Percentiles rank a stretch among this genome's conserved stretches.
Evolutionary conservation across 805 yeast genomes (phyloP).

Genomic region (Starmerella kuoi): DNA sequence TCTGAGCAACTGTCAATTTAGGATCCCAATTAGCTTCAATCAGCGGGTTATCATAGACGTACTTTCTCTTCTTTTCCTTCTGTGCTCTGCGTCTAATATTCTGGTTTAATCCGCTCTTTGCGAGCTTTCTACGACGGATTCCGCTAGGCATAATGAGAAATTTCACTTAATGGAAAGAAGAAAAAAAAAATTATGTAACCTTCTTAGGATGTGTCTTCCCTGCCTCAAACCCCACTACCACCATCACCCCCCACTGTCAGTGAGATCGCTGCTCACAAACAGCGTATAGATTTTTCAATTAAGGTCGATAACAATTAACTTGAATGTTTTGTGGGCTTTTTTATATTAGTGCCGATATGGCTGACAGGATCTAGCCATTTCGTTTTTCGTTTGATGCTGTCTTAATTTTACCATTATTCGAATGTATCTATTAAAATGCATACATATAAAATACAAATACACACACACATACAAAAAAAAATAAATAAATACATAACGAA

Average conservation of each 20-base stretch:
- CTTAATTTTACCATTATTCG: too few species aligned
- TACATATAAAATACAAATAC: slow-evolving; percentile 4
- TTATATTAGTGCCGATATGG: too few species aligned
- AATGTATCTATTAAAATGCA: too few species aligned
- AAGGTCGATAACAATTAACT: too few species aligned
- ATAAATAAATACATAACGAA: slow-evolving; percentile 11
- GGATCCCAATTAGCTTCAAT: slow-evolving; percentile 88
- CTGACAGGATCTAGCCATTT: too few species aligned
- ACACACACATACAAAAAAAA: slow-evolving; percentile 5
- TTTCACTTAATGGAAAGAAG: neutral
- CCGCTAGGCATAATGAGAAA: slow-evolving; percentile 28
- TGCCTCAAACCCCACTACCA: neutral
- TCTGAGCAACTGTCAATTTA: slow-evolving; percentile 66
- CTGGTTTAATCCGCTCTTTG: slow-evolving; percentile 45
- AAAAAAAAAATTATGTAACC: slow-evolving; percentile 9
- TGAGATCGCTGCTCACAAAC: neutral
- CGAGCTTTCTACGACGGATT: slow-evolving; percentile 79
- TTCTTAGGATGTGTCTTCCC: neutral
- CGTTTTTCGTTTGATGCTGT: too few species aligned
- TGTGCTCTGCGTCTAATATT: slow-evolving; percentile 58
- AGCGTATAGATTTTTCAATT: too few species aligned
- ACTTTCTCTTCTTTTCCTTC: slow-evolving; percentile 53
- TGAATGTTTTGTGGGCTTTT: too few species aligned
- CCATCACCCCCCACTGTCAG: neutral
- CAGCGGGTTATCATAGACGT: slow-evolving; percentile 60